Percentiles rank a stretch among this genome's conserved stretches.
Conservation (phyloP, 805 yeast species). For the Saccharomyces mikatae region DNA sequence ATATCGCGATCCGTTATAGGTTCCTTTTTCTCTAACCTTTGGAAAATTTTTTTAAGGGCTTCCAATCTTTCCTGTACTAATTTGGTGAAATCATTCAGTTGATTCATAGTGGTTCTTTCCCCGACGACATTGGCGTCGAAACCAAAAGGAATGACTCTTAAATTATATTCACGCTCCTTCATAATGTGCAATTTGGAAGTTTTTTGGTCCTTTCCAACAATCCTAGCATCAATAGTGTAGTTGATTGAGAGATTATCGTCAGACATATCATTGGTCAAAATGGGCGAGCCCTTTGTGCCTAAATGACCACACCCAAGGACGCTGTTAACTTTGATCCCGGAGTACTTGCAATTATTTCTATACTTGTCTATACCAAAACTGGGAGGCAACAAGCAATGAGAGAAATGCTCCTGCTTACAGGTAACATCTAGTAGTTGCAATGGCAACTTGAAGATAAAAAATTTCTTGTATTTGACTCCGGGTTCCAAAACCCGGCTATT, state of each 20-base stretch:
- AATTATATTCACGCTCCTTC: slow-evolving; percentile 14
- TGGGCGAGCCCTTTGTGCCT: slow-evolving; percentile 44
- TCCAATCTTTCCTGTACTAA: slow-evolving; percentile 11
- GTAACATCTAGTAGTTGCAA: slow-evolving; percentile 41
- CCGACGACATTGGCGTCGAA: slow-evolving; percentile 9
- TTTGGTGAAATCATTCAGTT: slow-evolving; percentile 7
- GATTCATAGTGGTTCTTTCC: slow-evolving; percentile 6
- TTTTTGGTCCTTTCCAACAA: slow-evolving; percentile 39
- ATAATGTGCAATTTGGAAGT: slow-evolving; percentile 12
- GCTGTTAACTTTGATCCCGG: slow-evolving; percentile 26
- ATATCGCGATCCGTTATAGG: slow-evolving; percentile 14
- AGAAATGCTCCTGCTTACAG: slow-evolving; percentile 37
- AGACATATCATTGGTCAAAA: slow-evolving; percentile 40
- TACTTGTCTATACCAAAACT: slow-evolving; percentile 33
- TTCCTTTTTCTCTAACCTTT: slow-evolving; percentile 8
- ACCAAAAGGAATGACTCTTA: slow-evolving; percentile 28
- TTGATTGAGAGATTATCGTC: slow-evolving; percentile 34
- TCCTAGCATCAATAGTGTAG: slow-evolving; percentile 47
- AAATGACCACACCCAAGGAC: slow-evolving; percentile 50
- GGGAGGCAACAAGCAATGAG: slow-evolving; percentile 34
- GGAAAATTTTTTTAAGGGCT: slow-evolving; percentile 8
- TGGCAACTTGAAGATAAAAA: slow-evolving; percentile 51
- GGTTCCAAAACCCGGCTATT: slow-evolving; percentile 40
- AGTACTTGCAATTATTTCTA: slow-evolving; percentile 18
- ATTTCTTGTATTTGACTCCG: slow-evolving; percentile 43